These are phyloP conservation scores for Pelagophyceae sp. DNA, from an alignment of 352 stramenopile species.

Conservation along the genomic window DNA sequence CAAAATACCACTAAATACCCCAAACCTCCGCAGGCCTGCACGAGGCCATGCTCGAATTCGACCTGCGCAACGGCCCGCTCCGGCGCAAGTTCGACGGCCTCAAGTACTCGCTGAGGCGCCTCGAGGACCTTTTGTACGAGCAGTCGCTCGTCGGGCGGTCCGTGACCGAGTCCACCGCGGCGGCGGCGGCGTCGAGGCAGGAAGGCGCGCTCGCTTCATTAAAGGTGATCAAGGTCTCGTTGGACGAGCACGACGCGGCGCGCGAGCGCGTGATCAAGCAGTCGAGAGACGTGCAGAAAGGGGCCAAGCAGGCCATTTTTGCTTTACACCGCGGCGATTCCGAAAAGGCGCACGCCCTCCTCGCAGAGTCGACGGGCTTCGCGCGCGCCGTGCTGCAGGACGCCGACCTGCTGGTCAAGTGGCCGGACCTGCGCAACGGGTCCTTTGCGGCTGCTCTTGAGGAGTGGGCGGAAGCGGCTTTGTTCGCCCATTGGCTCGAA, in stretches of 20 bases:
- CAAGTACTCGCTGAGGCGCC: slow-evolving; percentile 85
- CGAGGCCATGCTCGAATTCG: slow-evolving; percentile 66
- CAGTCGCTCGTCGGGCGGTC: slow-evolving; percentile 56
- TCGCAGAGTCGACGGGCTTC: slow-evolving; percentile 23
- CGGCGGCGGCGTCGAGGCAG: background rate
- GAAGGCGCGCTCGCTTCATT: slow-evolving; percentile 25
- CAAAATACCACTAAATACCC: slow-evolving; percentile 6
- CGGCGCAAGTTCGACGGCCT: slow-evolving; percentile 83
- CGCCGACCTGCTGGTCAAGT: slow-evolving; percentile 34
- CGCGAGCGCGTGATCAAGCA: slow-evolving; percentile 87
- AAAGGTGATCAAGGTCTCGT: slow-evolving; percentile 39
- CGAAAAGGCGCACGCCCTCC: slow-evolving; percentile 43
- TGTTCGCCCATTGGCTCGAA: slow-evolving; percentile 71
- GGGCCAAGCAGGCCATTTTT: slow-evolving; percentile 86
- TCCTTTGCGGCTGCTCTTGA: slow-evolving; percentile 73
- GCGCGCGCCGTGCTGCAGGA: background rate
- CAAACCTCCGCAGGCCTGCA: too few relatives aligned
- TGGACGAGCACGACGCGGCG: slow-evolving; percentile 79
- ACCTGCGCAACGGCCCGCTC: slow-evolving; percentile 82
- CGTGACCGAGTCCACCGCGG: slow-evolving; percentile 10
- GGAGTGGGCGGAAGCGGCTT: slow-evolving; percentile 83
- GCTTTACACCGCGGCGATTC: slow-evolving; percentile 73
- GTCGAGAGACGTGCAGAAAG: slow-evolving; percentile 84
- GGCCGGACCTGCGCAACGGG: slow-evolving; percentile 56
- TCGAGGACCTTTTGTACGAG: slow-evolving; percentile 88